Conservation (phyloP, 2,329 filamentous ascomycete species). For the Penicillium sp. region DNA sequence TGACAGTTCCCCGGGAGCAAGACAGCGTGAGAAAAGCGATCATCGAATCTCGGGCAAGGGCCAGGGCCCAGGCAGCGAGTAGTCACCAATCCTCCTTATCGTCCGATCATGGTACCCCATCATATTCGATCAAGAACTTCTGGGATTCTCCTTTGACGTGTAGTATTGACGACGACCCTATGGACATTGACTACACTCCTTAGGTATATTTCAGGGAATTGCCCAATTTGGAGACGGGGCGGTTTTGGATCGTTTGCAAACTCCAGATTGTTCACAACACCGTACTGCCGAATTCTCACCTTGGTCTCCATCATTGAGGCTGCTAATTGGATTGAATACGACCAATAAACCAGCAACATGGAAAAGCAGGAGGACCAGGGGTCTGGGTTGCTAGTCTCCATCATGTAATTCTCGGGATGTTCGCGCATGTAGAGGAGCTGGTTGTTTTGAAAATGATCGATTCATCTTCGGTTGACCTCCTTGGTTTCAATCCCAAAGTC, state of each 20-base stretch:
- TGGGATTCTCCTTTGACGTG: neutral
- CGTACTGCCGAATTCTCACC: neutral
- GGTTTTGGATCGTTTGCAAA: neutral
- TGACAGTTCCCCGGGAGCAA: slow-evolving; percentile 73
- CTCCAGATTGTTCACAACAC: neutral
- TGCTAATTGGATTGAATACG: neutral
- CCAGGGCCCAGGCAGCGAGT: slow-evolving; percentile 35
- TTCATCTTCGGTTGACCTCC: no score
- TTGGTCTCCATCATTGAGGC: neutral
- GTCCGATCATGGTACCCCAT: neutral
- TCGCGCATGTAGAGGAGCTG: no score
- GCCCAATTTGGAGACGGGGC: neutral
- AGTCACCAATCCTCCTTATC: neutral
- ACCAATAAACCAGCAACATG: neutral
- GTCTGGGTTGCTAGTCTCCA: no score
- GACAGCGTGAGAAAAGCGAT: slow-evolving; percentile 80
- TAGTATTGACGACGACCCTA: slow-evolving; percentile 27
- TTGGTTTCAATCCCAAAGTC: no score
- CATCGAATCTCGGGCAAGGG: slow-evolving; percentile 73
- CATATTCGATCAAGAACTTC: neutral
- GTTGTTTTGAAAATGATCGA: no score
- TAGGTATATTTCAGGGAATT: neutral
- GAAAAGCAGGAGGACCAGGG: no score
- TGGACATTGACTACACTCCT: slow-evolving; percentile 34
- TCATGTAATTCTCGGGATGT: no score